Conservation (phyloP, 2,329 filamentous ascomycete species). For the Metarhizium robertsii region DNA sequence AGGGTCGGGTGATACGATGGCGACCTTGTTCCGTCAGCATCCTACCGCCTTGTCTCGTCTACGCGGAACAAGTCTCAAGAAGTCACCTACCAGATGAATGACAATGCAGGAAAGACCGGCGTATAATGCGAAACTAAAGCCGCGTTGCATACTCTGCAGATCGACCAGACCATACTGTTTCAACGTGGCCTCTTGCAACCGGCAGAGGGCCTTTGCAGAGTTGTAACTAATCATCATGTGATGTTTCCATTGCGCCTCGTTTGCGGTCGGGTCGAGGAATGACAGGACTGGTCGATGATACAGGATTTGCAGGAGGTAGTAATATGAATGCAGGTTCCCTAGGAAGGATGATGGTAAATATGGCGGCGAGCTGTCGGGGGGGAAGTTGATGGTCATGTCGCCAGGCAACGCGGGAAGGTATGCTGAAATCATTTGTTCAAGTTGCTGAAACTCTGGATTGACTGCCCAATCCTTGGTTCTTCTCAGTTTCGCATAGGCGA, state of each 20-base stretch:
- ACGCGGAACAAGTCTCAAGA: too few relatives aligned
- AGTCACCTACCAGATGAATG: conserved; percentile 72
- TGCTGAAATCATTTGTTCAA: conserved; percentile 66
- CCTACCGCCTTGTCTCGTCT: not conserved
- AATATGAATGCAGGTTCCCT: conserved; percentile 83
- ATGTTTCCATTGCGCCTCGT: conserved; percentile 72
- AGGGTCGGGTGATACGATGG: conserved; percentile 85
- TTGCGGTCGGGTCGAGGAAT: conserved; percentile 60
- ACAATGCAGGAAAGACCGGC: conserved; percentile 84
- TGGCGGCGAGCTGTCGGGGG: conserved; percentile 67
- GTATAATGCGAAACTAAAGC: conserved; percentile 95
- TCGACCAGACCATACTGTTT: conserved; percentile 69
- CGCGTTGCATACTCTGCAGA: conserved; percentile 83
- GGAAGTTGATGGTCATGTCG: conserved; percentile 70
- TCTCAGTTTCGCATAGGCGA: conserved; percentile 63
- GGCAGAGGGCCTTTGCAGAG: conserved; percentile 76
- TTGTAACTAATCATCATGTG: conserved; percentile 82
- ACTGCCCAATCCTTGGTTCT: conserved; percentile 78
- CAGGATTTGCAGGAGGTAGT: conserved; percentile 76
- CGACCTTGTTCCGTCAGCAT: conserved; percentile 49
- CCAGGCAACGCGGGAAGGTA: conserved; percentile 71
- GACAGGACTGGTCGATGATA: conserved; percentile 80
- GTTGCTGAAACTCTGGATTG: conserved; percentile 71
- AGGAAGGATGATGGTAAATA: conserved; percentile 82
- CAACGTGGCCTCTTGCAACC: conserved; percentile 75